Conservation (phyloP, 2,329 filamentous ascomycete species). For the Hypoxylon sp. region DNA sequence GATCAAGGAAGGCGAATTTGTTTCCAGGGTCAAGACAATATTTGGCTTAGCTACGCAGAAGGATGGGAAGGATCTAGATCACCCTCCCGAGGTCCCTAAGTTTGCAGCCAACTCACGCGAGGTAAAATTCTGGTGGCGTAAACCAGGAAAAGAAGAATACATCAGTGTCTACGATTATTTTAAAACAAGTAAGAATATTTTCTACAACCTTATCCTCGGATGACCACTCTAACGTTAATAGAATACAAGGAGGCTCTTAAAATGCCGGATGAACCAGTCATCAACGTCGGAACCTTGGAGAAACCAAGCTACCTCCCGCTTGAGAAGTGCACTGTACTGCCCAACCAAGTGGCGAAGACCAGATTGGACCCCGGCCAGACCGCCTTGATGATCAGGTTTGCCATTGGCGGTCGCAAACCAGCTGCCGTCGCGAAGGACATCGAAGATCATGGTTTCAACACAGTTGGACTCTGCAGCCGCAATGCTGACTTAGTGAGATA, state of each 20-base stretch:
- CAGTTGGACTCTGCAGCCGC: conserved; percentile 60
- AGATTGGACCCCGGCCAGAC: conserved; percentile 67
- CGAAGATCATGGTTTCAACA: conserved; percentile 59
- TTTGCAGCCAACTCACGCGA: conserved; percentile 62
- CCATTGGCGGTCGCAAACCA: conserved; percentile 63
- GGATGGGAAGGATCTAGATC: conserved; percentile 49
- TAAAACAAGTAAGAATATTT: conserved; percentile 53
- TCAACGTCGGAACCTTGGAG: conserved; percentile 69
- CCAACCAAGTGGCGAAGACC: conserved; percentile 66
- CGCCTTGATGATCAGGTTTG: conserved; percentile 69
- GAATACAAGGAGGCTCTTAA: conserved; percentile 54
- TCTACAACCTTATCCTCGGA: background rate
- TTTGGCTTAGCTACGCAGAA: conserved; percentile 51
- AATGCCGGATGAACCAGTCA: conserved; percentile 59
- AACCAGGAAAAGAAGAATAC: conserved; percentile 52
- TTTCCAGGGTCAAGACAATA: conserved; percentile 56
- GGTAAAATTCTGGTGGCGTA: conserved; percentile 64
- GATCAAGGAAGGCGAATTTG: conserved; percentile 49
- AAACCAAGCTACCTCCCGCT: conserved; percentile 69
- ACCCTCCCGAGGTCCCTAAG: conserved; percentile 46
- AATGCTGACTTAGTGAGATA: conserved; percentile 48
- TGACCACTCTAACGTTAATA: conserved; percentile 29
- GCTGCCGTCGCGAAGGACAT: conserved; percentile 69
- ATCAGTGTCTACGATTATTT: conserved; percentile 67
- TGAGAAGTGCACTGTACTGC: conserved; percentile 67